These are phyloP conservation scores for Entomortierella beljakovae DNA, from an alignment of 192 early-diverging fungal genomes.

Conservation along the genomic window DNA sequence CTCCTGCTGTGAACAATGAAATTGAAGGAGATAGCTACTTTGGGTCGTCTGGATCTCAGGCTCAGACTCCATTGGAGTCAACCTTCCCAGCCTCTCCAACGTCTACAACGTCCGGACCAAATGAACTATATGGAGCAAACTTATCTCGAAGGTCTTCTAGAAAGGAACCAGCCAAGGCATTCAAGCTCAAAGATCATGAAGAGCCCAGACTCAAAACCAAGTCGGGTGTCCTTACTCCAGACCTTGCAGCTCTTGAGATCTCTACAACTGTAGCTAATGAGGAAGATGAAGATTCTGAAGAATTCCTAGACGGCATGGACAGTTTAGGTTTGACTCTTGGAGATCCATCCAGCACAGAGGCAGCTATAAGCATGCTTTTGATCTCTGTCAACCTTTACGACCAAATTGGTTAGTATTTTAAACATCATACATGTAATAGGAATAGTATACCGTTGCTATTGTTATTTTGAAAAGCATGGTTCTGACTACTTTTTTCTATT, in stretches of 20 bases:
- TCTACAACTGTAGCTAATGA: not conserved
- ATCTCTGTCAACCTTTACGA: slow-evolving; percentile 82
- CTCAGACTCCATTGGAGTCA: slow-evolving; percentile 22
- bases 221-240: slow-evolving; percentile 7
- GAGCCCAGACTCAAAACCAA: slow-evolving; percentile 33
- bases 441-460: no score
- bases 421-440: no score
- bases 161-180: slow-evolving; percentile 31
- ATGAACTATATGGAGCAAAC: slow-evolving; percentile 22
- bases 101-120: slow-evolving; percentile 40
- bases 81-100: slow-evolving; percentile 27
- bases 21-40: slow-evolving; percentile 45
- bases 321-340: slow-evolving; percentile 72
- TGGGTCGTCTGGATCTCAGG: slow-evolving; percentile 30
- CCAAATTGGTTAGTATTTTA: slow-evolving; percentile 66
- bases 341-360: slow-evolving; percentile 68
- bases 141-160: slow-evolving; percentile 33
- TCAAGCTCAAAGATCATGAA: slow-evolving; percentile 64
- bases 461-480: no score
- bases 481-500: not conserved
- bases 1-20: slow-evolving; percentile 35
- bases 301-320: slow-evolving; percentile 35
- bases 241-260: slow-evolving; percentile 27
- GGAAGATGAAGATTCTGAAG: slow-evolving; percentile 31
- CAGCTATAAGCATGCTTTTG: slow-evolving; percentile 69